phyloP scores from a whole-genome alignment of 2,329 filamentous ascomycete species.

The Aureobasidium sp. region DNA sequence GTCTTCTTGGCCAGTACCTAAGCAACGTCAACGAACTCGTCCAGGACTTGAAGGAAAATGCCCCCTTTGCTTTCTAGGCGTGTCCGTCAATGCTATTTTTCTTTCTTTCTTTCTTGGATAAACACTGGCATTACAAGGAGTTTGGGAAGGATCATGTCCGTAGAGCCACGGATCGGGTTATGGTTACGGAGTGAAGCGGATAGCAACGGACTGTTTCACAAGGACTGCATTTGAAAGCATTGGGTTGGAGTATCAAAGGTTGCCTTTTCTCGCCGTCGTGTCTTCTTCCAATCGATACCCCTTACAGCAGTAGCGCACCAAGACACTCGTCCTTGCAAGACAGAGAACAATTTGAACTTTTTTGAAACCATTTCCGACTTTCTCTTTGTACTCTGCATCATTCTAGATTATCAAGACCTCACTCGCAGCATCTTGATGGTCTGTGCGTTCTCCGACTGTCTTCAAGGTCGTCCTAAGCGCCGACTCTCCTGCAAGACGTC shows the following conservation, averaged over 20 bases:
- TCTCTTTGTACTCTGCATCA: not conserved
- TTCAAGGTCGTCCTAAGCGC: conserved; percentile 11
- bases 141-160: no score
- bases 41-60: conserved; percentile 67
- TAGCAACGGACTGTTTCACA: not conserved
- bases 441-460: not conserved
- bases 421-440: conserved; percentile 1
- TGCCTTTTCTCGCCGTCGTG: not conserved
- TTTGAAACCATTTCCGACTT: not conserved
- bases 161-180: no score
- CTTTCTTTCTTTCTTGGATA: no score
- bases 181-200: not conserved
- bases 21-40: conserved; percentile 80
- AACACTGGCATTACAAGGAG: no score
- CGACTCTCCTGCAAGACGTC: conserved; percentile 13
- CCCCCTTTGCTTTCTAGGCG: conserved; percentile 52
- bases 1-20: conserved; percentile 67
- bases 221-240: conserved; percentile 6
- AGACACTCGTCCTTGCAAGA: not conserved
- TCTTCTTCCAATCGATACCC: conserved; percentile 6
- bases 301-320: conserved; percentile 3
- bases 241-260: conserved; percentile 11
- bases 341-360: not conserved
- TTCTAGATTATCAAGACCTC: not conserved
- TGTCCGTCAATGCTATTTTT: no score